Evolutionary conservation across 192 early-diverging fungal genomes (phyloP).

Genomic region (Irineochytrium annulatum): DNA sequence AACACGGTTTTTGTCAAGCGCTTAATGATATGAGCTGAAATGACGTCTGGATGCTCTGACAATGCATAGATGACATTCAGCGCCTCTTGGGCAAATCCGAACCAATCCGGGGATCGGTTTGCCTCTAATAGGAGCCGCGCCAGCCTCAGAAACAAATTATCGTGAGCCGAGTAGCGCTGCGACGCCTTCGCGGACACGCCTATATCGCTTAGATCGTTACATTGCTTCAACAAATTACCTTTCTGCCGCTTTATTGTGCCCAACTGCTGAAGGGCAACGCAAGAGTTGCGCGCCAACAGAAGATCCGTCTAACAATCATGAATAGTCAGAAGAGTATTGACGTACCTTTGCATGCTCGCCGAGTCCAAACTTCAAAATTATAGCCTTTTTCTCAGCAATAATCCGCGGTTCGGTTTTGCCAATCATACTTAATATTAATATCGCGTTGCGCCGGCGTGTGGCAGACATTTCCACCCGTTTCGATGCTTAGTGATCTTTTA

Average conservation of each 20-base stretch:
- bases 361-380: conserved; percentile 78
- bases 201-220: no score
- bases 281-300: conserved; percentile 81
- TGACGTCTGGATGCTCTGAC: conserved; percentile 82
- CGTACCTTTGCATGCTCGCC: conserved; percentile 72
- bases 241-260: conserved; percentile 60
- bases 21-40: conserved; percentile 77
- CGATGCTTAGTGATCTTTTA: conserved; percentile 19
- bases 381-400: conserved; percentile 80
- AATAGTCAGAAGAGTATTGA: background rate
- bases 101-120: conserved; percentile 40
- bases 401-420: conserved; percentile 80
- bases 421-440: conserved; percentile 91
- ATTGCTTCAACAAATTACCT: conserved; percentile 31
- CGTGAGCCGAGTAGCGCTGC: conserved; percentile 6
- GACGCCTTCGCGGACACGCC: no score
- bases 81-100: conserved; percentile 87
- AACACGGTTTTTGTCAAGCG: conserved; percentile 64
- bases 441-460: conserved; percentile 76
- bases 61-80: conserved; percentile 89
- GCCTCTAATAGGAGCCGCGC: conserved; percentile 34
- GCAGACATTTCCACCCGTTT: conserved; percentile 57
- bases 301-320: conserved; percentile 62
- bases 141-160: conserved; percentile 56
- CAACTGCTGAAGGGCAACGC: conserved; percentile 87